phyloP scores from a whole-genome alignment of 441 rosid genomes.

The Dalechampia spathulata region DNA sequence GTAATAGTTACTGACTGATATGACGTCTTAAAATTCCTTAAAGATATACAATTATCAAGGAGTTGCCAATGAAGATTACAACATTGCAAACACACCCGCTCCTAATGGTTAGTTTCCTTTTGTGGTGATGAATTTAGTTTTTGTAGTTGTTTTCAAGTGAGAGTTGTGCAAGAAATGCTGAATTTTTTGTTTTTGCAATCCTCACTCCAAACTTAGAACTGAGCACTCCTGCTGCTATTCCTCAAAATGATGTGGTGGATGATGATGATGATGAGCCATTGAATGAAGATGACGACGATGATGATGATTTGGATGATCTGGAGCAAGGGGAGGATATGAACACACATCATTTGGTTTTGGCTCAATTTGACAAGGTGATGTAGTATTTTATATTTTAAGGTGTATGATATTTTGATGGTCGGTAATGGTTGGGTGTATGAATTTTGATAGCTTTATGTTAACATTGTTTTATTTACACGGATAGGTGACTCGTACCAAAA shows the following conservation, averaged over 20 bases:
- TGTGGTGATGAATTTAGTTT: neutral
- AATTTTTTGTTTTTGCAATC: constrained; percentile 11
- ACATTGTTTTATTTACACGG: constrained; percentile 14
- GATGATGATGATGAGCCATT: constrained; percentile 86
- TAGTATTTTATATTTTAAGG: neutral
- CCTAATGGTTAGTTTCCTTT: constrained; percentile 52
- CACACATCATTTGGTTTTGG: constrained; percentile 91
- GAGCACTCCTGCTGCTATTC: constrained; percentile 57
- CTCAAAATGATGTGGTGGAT: constrained; percentile 43
- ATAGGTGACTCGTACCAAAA: constrained; percentile 96
- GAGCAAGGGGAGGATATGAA: constrained; percentile 84
- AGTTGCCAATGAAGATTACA: constrained; percentile 74
- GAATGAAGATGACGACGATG: constrained; percentile 79
- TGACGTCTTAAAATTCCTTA: constrained; percentile 4
- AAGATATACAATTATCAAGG: constrained; percentile 97
- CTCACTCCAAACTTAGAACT: constrained; percentile 36
- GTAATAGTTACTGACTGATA: neutral
- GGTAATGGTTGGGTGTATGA: neutral
- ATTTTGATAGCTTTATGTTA: neutral
- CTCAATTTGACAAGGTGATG: constrained; percentile 94
- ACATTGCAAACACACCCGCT: constrained; percentile 85
- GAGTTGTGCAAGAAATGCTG: neutral
- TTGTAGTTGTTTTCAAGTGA: neutral
- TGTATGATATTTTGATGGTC: no score
- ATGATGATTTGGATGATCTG: constrained; percentile 80